These are phyloP conservation scores for Rhynchospora pubera DNA, from an alignment of 176 grass and related monocot species.

Conservation along the genomic window DNA sequence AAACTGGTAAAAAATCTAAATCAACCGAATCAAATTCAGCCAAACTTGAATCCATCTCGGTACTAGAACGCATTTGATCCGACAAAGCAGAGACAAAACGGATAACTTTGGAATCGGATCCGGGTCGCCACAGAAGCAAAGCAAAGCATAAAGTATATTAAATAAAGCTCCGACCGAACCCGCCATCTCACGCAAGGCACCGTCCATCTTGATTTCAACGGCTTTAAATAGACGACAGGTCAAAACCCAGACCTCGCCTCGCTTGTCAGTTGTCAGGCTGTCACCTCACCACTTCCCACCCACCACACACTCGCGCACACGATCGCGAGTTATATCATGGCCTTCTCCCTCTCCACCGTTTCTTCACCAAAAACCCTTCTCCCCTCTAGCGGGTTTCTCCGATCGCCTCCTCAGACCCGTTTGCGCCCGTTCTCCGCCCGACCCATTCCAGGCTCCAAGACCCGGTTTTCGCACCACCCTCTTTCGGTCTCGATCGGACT, in stretches of 20 bases:
- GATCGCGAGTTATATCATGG: conserved; percentile 17
- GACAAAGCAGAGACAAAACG: too few species aligned
- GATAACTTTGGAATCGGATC: neutral
- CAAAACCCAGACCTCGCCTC: conserved; percentile 2
- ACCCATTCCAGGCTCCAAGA: neutral
- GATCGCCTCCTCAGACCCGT: neutral
- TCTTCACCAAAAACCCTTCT: conserved; percentile 3
- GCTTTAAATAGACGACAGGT: conserved; percentile 22
- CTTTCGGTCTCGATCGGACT: neutral
- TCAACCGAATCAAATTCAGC: too few species aligned
- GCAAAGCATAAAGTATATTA: conserved; percentile 16
- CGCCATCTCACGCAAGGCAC: conserved; percentile 23
- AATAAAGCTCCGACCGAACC: neutral
- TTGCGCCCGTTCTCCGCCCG: neutral
- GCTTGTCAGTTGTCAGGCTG: conserved; percentile 4
- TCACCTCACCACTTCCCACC: conserved; percentile 6
- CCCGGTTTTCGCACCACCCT: neutral
- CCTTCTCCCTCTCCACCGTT: conserved; percentile 23
- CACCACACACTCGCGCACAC: conserved; percentile 18
- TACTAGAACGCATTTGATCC: too few species aligned
- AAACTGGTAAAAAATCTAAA: too few species aligned
- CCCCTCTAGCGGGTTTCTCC: neutral
- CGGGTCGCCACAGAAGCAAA: neutral
- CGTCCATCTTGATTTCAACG: conserved; percentile 57
- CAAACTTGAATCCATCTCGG: too few species aligned